phyloP scores from a whole-genome alignment of 192 early-diverging fungal species.

The Podila horticola region DNA sequence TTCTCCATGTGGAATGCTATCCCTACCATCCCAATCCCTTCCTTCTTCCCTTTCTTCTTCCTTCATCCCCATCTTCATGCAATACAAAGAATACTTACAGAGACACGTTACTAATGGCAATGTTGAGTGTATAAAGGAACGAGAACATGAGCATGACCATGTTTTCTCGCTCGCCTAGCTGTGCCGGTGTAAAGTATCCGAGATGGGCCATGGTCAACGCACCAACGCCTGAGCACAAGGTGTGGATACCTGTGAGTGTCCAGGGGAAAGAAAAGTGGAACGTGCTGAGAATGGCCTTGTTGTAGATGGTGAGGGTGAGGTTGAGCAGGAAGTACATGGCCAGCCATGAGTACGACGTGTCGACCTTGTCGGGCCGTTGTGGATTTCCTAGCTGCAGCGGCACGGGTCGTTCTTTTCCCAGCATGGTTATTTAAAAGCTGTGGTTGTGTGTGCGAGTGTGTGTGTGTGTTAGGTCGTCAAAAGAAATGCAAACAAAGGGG shows the following conservation, averaged over 20 bases:
- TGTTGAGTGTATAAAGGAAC: constrained; percentile 89
- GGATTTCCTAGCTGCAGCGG: constrained; percentile 31
- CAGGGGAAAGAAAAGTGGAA: constrained; percentile 84
- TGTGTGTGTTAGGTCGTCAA: background rate
- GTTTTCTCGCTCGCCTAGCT: constrained; percentile 66
- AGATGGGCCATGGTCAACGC: constrained; percentile 58
- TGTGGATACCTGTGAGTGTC: constrained; percentile 89
- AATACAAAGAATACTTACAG: constrained; percentile 69
- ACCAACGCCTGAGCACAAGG: constrained; percentile 76
- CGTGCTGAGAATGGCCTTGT: constrained; percentile 82
- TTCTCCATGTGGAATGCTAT: no score
- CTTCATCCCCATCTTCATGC: background rate
- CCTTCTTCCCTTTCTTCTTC: background rate
- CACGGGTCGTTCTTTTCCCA: constrained; percentile 35
- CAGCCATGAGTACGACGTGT: constrained; percentile 67
- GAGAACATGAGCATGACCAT: constrained; percentile 82
- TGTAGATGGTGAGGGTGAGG: constrained; percentile 84
- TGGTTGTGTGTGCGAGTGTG: background rate
- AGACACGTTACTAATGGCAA: constrained; percentile 87
- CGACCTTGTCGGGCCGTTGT: constrained; percentile 21
- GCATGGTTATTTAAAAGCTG: constrained; percentile 1
- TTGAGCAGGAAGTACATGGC: constrained; percentile 78
- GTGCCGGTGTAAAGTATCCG: constrained; percentile 63
- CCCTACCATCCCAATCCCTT: background rate
- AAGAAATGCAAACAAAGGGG: background rate